Evolutionary conservation across 139 green algal species (phyloP), one percentile per base, ranked within the genome.

Genomic region (Chlorella vulgaris): DNA sequence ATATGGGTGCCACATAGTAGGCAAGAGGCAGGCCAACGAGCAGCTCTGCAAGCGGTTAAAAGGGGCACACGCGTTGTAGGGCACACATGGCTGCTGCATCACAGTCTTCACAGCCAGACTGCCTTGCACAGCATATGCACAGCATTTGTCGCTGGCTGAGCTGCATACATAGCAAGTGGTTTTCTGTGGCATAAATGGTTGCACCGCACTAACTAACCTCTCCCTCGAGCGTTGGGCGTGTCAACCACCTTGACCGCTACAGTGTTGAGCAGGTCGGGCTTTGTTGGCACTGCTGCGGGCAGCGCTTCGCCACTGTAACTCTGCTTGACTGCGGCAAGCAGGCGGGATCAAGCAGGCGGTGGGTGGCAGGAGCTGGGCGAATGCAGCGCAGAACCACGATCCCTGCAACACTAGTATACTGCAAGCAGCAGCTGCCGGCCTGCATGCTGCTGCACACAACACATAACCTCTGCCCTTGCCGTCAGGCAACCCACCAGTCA

Each of bases 1-100:
- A 50, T 33, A 79, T 43, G 51, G 73, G 73, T 10, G 35, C 47
- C 53, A 79, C 73, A 53, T 39, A 79, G 26, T 79, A 79, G 33
- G 73, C 73, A 50, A 79, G 73, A 10, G 73, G 73, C 53, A 79
- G 73, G 21, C 21, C 36, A 22, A 79, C 73, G 35, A 67, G 26
- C 24, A 69, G 58, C 53, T 79, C 73, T 79, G 73, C 53, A 13
- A 58, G 47, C 47, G 47, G 47, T 15, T 10, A 15, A 10, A 58
- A 58, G 55, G 21, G 15, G 55, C 47, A n/a, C 55, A 5, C 28
- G 55, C 5, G 18, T 15, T 28, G n/a, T 31, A 21, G 55, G 55
- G 55, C 55, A n/a, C n/a, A n/a, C n/a, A n/a, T n/a, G n/a, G n/a
- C n/a, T n/a, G n/a, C n/a, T n/a, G n/a, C n/a, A n/a, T n/a, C n/a